Evolutionary conservation across 75 land plant genomes (phyloP).

Genomic region (Cupressus sempervirens): DNA sequence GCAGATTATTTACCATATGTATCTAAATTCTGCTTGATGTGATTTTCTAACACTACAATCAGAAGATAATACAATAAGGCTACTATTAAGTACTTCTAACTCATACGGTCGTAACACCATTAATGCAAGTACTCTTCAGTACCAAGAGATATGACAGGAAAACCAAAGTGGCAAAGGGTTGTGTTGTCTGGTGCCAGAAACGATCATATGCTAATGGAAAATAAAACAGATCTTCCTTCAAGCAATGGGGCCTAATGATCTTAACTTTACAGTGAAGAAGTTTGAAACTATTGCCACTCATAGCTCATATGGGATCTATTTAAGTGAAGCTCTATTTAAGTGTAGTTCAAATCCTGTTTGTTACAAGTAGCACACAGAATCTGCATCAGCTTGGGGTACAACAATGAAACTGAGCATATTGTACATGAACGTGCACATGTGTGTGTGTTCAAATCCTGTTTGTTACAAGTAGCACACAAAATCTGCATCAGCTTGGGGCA

Average conservation of each 20-base stretch:
- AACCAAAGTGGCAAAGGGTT: background rate
- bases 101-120: background rate
- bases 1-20: background rate
- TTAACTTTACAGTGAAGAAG: background rate
- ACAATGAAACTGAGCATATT: background rate
- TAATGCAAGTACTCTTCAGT: background rate
- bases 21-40: background rate
- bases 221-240: background rate
- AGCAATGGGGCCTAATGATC: background rate
- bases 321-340: background rate
- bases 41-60: background rate
- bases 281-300: background rate
- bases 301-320: background rate
- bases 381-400: background rate
- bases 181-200: background rate
- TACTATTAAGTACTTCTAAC: background rate
- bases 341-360: background rate
- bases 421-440: no score
- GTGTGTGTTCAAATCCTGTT: background rate
- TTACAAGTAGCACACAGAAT: background rate
- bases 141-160: background rate
- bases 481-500: background rate
- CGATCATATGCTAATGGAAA: background rate
- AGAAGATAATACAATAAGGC: no score
- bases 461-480: background rate